phyloP scores from a whole-genome alignment of 139 green algal species.

The Trebouxia sp. region DNA sequence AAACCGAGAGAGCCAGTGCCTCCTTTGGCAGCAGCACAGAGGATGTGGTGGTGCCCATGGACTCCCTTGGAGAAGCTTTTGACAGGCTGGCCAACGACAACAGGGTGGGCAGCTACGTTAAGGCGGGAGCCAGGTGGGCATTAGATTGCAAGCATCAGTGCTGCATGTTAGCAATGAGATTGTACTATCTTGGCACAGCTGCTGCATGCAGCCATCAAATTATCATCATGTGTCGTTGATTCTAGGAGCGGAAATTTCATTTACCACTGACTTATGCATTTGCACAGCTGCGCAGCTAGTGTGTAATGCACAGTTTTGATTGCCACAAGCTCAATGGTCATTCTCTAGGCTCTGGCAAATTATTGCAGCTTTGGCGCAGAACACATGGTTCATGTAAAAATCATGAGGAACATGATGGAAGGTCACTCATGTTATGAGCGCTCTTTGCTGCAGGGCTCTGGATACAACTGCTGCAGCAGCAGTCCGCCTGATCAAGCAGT shows the following conservation, averaged over 20 bases:
- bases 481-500: conserved; percentile 67
- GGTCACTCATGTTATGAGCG: no score
- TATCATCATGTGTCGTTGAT: no score
- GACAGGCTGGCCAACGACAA: conserved; percentile 50
- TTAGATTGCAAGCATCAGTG: neutral
- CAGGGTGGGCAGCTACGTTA: conserved; percentile 49
- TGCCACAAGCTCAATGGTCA: neutral
- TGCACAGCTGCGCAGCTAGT: no score
- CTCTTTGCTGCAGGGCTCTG: conserved; percentile 36
- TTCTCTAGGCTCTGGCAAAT: neutral
- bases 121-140: conserved; percentile 40
- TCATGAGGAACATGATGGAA: no score
- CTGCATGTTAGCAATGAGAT: neutral
- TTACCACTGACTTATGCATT: no score
- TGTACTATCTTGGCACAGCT: neutral
- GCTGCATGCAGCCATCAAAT: neutral
- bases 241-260: no score
- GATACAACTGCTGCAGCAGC: conserved; percentile 42
- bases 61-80: conserved; percentile 72
- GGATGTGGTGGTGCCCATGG: conserved; percentile 76
- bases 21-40: conserved; percentile 17
- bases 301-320: neutral
- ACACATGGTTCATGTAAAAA: no score
- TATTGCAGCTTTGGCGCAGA: no score
- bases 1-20: neutral